Evolutionary conservation across 352 stramenopile species (phyloP).

Genomic region (Globisporangium perplexum): DNA sequence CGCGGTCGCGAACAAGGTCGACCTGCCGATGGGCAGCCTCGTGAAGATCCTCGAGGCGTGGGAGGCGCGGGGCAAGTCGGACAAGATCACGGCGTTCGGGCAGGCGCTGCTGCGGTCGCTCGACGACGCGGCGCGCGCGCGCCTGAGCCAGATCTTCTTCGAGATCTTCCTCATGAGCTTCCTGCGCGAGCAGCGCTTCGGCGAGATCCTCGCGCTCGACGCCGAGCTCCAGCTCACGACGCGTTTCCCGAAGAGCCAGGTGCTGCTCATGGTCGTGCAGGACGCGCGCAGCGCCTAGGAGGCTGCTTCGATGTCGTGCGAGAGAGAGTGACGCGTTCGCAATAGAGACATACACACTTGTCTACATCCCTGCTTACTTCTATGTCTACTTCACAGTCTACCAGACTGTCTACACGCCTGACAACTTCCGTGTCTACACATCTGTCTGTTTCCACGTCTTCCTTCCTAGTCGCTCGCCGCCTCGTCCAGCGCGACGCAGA

Average conservation of each 20-base stretch:
- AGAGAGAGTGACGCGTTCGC: not conserved
- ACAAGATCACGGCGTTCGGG: slow-evolving; percentile 10
- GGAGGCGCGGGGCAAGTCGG: slow-evolving; percentile 7
- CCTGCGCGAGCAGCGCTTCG: slow-evolving; percentile 10
- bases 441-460: too few species aligned
- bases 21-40: slow-evolving; percentile 17
- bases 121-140: slow-evolving; percentile 1
- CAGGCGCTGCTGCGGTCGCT: slow-evolving; percentile 8
- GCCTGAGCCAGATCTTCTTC: slow-evolving; percentile 16
- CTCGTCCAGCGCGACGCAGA: slow-evolving; percentile 18
- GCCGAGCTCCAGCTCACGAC: slow-evolving; percentile 9
- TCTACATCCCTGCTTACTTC: too few species aligned
- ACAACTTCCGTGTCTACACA: too few species aligned
- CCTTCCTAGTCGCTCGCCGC: not conserved
- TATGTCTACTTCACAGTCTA: too few species aligned
- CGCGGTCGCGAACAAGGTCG: slow-evolving; percentile 11
- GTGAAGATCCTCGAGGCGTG: slow-evolving; percentile 14
- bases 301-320: too few species aligned
- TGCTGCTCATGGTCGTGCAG: slow-evolving; percentile 18
- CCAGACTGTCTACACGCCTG: too few species aligned
- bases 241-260: slow-evolving; percentile 13
- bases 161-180: slow-evolving; percentile 15
- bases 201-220: slow-evolving; percentile 8
- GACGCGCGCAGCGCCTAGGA: slow-evolving; percentile 26
- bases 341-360: too few species aligned